Conservation (phyloP, 257 asterid genomes). For the Solanum gracilifrons region DNA sequence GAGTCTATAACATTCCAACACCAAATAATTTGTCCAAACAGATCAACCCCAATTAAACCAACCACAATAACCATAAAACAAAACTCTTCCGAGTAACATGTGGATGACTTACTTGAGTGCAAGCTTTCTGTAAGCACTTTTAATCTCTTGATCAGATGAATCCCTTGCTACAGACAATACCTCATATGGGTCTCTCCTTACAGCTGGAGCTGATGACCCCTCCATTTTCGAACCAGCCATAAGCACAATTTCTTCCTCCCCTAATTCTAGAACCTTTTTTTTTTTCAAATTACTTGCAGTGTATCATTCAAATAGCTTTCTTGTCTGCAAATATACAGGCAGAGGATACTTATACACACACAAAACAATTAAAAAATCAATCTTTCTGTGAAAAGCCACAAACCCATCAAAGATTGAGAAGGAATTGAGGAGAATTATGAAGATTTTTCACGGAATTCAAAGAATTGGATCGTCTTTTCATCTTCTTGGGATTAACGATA, state of each 20-base stretch:
- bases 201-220: conserved; percentile 64
- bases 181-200: conserved; percentile 92
- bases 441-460: conserved; percentile 14
- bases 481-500: conserved; percentile 10
- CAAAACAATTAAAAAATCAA: neutral
- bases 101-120: conserved; percentile 67
- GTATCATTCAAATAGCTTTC: neutral
- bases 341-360: neutral
- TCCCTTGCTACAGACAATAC: conserved; percentile 79
- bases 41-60: neutral
- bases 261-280: neutral
- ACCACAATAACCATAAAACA: neutral
- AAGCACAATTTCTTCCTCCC: neutral
- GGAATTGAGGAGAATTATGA: neutral
- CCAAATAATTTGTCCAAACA: neutral
- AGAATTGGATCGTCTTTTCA: conserved; percentile 16
- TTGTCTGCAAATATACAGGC: conserved; percentile 11
- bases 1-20: neutral
- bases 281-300: neutral
- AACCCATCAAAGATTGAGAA: neutral
- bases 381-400: neutral
- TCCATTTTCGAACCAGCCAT: conserved; percentile 60
- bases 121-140: conserved; percentile 93
- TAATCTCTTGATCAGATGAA: conserved; percentile 91
- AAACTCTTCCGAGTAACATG: neutral